Conservation (phyloP, 768 basidiomycete species). For the Krasilnikovozyma curviuscula region DNA sequence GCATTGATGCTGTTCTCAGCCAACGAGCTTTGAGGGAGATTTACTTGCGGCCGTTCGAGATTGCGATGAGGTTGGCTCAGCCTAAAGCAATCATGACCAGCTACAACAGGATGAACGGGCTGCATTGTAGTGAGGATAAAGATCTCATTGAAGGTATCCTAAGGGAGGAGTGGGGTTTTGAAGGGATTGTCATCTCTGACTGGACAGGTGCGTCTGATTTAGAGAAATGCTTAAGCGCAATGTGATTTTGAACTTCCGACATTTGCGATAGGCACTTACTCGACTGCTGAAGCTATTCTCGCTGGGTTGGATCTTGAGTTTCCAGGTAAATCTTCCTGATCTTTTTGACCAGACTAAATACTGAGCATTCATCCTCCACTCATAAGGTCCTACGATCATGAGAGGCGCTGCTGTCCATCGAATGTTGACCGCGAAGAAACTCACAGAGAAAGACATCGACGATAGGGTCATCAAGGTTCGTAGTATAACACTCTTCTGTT, state of each 20-base stretch:
- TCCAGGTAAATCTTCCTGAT: conserved; percentile 12
- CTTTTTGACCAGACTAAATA: neutral
- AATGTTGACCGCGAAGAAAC: conserved; percentile 35
- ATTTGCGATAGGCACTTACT: conserved; percentile 34
- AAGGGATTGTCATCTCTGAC: conserved; percentile 36
- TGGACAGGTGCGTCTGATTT: no score
- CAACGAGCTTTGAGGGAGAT: conserved; percentile 49
- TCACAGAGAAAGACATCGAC: conserved; percentile 45
- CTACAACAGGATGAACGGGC: conserved; percentile 44
- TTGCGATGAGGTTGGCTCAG: conserved; percentile 33
- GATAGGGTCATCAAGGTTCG: conserved; percentile 43
- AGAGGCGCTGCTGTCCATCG: conserved; percentile 26
- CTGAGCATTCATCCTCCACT: conserved; percentile 25
- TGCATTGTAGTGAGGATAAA: conserved; percentile 40
- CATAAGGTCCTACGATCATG: conserved; percentile 19
- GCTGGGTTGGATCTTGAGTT: conserved; percentile 38
- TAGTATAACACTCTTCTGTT: neutral
- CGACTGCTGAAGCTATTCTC: conserved; percentile 33
- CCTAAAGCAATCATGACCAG: conserved; percentile 53
- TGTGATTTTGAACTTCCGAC: neutral
- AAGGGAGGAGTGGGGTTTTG: conserved; percentile 45
- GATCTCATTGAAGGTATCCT: conserved; percentile 37
- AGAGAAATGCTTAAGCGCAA: conserved; percentile 2
- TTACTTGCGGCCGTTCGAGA: conserved; percentile 43
- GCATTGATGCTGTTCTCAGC: conserved; percentile 31